A percentile compares a stretch with the other conserved stretches of the same genome.
Conservation (phyloP, 1,139 yeast genomes). For the Diutina siamensis region DNA sequence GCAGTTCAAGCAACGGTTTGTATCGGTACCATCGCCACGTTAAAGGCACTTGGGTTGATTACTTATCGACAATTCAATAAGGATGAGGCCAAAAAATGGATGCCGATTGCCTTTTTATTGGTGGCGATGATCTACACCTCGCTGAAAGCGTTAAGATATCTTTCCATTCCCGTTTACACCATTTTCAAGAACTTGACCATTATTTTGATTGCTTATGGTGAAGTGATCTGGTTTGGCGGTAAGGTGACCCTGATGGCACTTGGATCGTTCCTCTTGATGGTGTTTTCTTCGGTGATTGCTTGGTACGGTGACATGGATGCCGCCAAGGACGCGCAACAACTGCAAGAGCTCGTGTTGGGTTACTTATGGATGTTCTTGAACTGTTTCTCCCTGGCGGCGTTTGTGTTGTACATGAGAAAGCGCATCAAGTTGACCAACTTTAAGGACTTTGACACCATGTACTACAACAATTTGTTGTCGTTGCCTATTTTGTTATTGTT, state of each 20-base stretch:
- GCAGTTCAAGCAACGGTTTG: conserved; percentile 79
- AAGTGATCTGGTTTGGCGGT: conserved; percentile 95
- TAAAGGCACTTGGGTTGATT: conserved; percentile 66
- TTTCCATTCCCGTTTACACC: conserved; percentile 91
- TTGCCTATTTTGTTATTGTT: conserved; percentile 74
- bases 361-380: conserved; percentile 95
- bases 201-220: conserved; percentile 95
- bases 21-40: conserved; percentile 53
- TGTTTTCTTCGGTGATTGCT: conserved; percentile 84
- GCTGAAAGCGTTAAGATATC: conserved; percentile 84
- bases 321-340: conserved; percentile 19
- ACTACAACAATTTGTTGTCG: conserved; percentile 86
- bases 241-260: conserved; percentile 82
- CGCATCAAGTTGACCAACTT: conserved; percentile 94
- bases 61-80: conserved; percentile 77
- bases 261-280: conserved; percentile 82
- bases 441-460: conserved; percentile 97
- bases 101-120: conserved; percentile 81
- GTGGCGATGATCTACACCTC: conserved; percentile 95
- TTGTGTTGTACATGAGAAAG: conserved; percentile 91
- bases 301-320: conserved; percentile 72
- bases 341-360: conserved; percentile 55
- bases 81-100: conserved; percentile 89
- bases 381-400: conserved; percentile 89
- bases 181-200: conserved; percentile 96